These are phyloP conservation scores for Zygotorulaspora chibaensis DNA, from an alignment of 805 yeast species.

Conservation along the genomic window DNA sequence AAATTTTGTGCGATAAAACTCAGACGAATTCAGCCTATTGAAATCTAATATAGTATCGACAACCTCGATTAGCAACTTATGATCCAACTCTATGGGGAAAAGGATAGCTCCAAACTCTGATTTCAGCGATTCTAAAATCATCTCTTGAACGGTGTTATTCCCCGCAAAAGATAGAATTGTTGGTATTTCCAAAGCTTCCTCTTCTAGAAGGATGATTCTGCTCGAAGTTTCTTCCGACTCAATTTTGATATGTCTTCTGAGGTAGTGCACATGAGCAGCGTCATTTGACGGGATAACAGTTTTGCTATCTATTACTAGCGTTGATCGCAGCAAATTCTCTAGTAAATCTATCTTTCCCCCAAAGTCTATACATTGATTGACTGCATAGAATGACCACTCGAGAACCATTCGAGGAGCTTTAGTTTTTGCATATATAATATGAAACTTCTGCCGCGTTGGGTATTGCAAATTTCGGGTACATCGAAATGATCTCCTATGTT, in stretches of 20 bases:
- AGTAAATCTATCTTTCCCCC: background rate
- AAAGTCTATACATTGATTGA: slow-evolving; percentile 5
- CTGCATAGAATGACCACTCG: slow-evolving; percentile 12
- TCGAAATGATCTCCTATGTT: too few species aligned
- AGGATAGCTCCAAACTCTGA: slow-evolving; percentile 24
- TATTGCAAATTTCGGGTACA: too few species aligned
- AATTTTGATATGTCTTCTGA: background rate
- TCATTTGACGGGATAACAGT: background rate
- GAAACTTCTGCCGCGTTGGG: too few species aligned
- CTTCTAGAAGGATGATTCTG: slow-evolving; percentile 10
- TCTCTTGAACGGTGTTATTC: slow-evolving; percentile 3
- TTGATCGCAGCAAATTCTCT: slow-evolving; percentile 1
- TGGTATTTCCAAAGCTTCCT: slow-evolving; percentile 14
- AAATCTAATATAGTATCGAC: slow-evolving; percentile 24
- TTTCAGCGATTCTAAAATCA: slow-evolving; percentile 30
- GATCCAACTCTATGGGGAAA: slow-evolving; percentile 25
- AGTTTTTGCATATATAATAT: too few species aligned
- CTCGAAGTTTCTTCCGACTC: slow-evolving; percentile 6
- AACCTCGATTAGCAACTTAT: slow-evolving; percentile 22
- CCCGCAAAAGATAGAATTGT: slow-evolving; percentile 17
- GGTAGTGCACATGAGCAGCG: background rate
- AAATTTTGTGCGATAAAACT: slow-evolving; percentile 30
- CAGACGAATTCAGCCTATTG: slow-evolving; percentile 11
- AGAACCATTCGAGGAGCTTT: slow-evolving; percentile 5
- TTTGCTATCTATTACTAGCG: slow-evolving; percentile 1